These are phyloP conservation scores for Aureobasidium melanogenum DNA, from an alignment of 2,329 filamentous ascomycete species.

Conservation along the genomic window DNA sequence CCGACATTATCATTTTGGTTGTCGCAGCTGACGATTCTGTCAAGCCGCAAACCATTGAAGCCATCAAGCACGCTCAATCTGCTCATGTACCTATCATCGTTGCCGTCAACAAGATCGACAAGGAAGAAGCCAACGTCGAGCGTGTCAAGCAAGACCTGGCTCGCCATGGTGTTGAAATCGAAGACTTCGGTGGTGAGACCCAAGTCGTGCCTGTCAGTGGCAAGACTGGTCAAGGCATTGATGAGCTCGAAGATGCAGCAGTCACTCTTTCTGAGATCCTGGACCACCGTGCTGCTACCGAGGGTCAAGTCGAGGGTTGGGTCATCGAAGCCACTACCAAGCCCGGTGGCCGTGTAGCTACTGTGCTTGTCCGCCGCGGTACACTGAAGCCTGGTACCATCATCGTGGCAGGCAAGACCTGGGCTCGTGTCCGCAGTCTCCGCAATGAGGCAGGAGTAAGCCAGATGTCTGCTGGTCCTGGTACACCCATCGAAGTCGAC, in stretches of 20 bases:
- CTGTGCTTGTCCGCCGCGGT: conserved; percentile 78
- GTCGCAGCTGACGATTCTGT: conserved; percentile 96
- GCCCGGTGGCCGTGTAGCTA: conserved; percentile 73
- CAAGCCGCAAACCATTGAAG: conserved; percentile 93
- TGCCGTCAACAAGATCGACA: conserved; percentile 96
- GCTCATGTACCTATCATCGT: conserved; percentile 93
- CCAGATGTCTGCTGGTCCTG: conserved; percentile 67
- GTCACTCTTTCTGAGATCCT: conserved; percentile 79
- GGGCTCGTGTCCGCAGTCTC: conserved; percentile 75
- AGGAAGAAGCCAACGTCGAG: conserved; percentile 69
- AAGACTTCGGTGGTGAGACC: conserved; percentile 90
- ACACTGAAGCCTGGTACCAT: conserved; percentile 73
- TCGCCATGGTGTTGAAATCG: conserved; percentile 75
- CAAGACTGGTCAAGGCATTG: conserved; percentile 87
- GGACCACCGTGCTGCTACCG: conserved; percentile 72
- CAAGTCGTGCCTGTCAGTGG: conserved; percentile 88
- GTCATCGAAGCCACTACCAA: conserved; percentile 88
- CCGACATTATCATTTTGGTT: conserved; percentile 91
- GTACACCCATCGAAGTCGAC: conserved; percentile 83
- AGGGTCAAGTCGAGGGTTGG: conserved; percentile 82
- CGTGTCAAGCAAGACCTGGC: conserved; percentile 82
- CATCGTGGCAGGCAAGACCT: conserved; percentile 80
- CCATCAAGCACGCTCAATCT: conserved; percentile 81
- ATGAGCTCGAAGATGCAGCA: conserved; percentile 83
- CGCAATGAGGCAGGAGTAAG: conserved; percentile 74